Evolutionary conservation across 306 rosid species (phyloP).

Genomic region (Acacia acuminata): DNA sequence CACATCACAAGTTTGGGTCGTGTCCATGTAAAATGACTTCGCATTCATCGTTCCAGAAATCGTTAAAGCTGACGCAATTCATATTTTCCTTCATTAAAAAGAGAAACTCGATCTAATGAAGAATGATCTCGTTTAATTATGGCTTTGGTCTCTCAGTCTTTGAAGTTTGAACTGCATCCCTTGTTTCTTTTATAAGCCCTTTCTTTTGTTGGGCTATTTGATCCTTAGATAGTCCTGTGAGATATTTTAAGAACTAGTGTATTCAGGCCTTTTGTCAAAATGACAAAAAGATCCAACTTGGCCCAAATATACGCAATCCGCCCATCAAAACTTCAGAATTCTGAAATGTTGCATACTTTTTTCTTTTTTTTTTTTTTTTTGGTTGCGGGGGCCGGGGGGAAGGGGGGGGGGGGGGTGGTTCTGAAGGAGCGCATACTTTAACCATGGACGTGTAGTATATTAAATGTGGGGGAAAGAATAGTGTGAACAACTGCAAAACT

Average conservation of each 20-base stretch:
- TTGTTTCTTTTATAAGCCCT: background rate
- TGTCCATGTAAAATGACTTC: background rate
- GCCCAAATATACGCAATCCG: background rate
- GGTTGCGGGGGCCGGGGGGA: too few species aligned
- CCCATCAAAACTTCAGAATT: too few species aligned
- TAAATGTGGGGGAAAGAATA: too few species aligned
- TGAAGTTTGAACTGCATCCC: background rate
- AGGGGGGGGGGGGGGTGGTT: too few species aligned
- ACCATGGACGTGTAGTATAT: too few species aligned
- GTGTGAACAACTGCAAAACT: too few species aligned
- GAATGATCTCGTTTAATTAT: background rate
- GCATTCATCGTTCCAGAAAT: background rate
- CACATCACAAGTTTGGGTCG: background rate
- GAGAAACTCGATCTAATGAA: background rate
- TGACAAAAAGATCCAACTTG: background rate
- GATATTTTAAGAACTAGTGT: background rate
- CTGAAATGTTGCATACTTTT: too few species aligned
- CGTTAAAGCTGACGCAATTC: background rate
- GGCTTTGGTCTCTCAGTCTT: background rate
- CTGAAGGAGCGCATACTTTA: too few species aligned
- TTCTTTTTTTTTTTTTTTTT: too few species aligned
- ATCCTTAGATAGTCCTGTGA: background rate
- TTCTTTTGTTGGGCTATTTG: background rate
- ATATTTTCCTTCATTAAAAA: background rate
- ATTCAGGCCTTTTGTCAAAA: background rate